Evolutionary conservation across 345 rosid genomes (phyloP), one percentile per base, ranked within the genome.

Genomic region (Cardamine chenopodiifolia): DNA sequence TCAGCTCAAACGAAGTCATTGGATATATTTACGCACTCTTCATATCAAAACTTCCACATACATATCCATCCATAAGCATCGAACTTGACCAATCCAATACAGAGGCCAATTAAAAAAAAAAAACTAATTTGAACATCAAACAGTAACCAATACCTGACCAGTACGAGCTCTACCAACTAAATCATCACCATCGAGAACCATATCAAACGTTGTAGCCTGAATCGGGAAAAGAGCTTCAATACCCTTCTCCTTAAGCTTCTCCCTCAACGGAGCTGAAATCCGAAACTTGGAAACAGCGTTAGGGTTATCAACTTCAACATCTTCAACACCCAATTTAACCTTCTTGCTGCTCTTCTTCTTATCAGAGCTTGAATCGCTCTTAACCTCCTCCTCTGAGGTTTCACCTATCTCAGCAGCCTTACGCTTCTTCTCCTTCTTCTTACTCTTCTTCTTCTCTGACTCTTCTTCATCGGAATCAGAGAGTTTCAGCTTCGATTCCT

Each of bases 121-220:
- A 5, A 10, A 29, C 5, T 4, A 12, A 61, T 48, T 60, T 22
- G 52, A 63, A 20, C 40, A 56, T 32, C 8, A 31, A 50, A 42
- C 1, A 39, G 18, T 7, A 39, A 15, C 29, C 15, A 22, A 35
- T 80, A 92, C 98, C 94, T 92, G 98, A 64, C 98, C 98, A 47
- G 99, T 95, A 9, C 99, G 93, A 9, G 99, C 98, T 1, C 98
- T 82, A 8, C 99, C 98, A 39, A 95, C 97, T 82, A 95, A 82
- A 74, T 95, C 99, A 70, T 79, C 82, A 10, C 98, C 98, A 45
- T 85, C 86, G 7, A 88, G 84, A 78, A 95, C 68, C 79, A 81
- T 88, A 57, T 85, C 82, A 68, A 92, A 95, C 3, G 98, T 95
- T 71, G 69, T 78, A 22, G 99, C 99, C 73, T 90, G 97, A 82